phyloP scores from a whole-genome alignment of 306 rosid genomes.

The Abrus pulchellus region DNA sequence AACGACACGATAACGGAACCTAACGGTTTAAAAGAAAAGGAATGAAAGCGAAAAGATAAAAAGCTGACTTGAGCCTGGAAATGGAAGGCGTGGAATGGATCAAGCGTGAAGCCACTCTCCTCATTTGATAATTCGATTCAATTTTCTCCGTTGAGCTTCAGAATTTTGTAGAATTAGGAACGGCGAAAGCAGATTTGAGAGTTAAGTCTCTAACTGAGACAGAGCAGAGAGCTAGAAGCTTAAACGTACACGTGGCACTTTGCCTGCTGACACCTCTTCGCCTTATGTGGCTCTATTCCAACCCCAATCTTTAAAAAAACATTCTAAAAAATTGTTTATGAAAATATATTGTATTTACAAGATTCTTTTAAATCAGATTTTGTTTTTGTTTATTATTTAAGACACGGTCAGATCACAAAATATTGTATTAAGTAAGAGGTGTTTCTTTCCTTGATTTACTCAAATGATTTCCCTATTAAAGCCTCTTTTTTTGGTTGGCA shows the following conservation, averaged over 20 bases:
- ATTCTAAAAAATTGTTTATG: too few species aligned
- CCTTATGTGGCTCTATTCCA: constrained; percentile 51
- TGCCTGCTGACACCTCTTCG: constrained; percentile 34
- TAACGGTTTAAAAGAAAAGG: neutral
- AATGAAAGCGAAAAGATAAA: neutral
- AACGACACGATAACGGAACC: neutral
- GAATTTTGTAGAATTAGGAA: constrained; percentile 20
- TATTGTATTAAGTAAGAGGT: too few species aligned
- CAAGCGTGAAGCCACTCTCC: constrained; percentile 71
- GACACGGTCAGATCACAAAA: too few species aligned
- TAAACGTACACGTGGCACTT: constrained; percentile 47
- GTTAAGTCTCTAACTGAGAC: neutral
- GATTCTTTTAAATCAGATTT: too few species aligned
- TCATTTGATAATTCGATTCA: constrained; percentile 58
- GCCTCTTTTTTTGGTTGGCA: too few species aligned
- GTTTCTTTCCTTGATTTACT: too few species aligned
- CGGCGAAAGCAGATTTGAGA: neutral
- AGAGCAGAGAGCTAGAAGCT: neutral
- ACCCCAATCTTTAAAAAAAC: constrained; percentile 39
- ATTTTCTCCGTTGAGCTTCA: neutral
- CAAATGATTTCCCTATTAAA: too few species aligned
- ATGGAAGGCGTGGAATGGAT: constrained; percentile 69
- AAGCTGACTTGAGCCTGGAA: constrained; percentile 60
- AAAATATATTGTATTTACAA: too few species aligned
- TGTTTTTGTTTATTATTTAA: too few species aligned